Conservation (phyloP, 768 basidiomycete genomes). For the Suillus plorans region DNA sequence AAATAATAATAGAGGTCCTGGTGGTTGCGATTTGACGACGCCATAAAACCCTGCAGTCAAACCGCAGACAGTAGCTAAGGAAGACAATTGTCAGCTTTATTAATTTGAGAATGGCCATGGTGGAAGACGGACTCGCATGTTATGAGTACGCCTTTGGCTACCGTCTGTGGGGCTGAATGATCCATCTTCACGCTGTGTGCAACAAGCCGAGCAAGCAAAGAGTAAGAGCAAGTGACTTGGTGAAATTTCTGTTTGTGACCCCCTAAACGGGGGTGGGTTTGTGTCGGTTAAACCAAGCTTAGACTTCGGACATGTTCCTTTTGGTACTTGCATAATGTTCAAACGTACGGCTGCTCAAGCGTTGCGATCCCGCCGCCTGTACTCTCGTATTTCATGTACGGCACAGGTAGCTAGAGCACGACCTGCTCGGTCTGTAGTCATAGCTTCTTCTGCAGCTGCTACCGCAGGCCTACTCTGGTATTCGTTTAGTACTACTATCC, state of each 20-base stretch:
- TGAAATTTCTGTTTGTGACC: not conserved
- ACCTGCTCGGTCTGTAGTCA: conserved; percentile 17
- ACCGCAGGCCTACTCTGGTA: conserved; percentile 42
- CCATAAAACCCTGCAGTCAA: conserved; percentile 42
- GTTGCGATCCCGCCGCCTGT: conserved; percentile 3
- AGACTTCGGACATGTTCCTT: not conserved
- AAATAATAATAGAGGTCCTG: conserved; percentile 49
- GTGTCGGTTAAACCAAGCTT: not conserved
- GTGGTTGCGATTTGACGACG: conserved; percentile 47
- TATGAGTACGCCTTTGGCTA: conserved; percentile 57
- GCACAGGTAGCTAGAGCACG: conserved; percentile 18
- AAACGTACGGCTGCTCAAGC: conserved; percentile 9
- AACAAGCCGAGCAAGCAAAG: not conserved
- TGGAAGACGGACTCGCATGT: conserved; percentile 80
- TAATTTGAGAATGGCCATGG: conserved; percentile 10
- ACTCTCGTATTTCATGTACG: conserved; percentile 27
- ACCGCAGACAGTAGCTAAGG: conserved; percentile 58
- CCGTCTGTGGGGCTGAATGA: conserved; percentile 37
- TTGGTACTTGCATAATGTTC: conserved; percentile 12
- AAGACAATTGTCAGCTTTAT: conserved; percentile 28
- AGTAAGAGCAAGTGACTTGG: not conserved
- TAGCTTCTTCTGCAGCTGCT: conserved; percentile 32
- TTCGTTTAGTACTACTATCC: conserved; percentile 29
- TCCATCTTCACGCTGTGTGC: conserved; percentile 21
- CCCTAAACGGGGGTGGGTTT: conserved; percentile 3